These are phyloP conservation scores for Malus hybrid DNA, from an alignment of 331 rosid species.

Conservation along the genomic window DNA sequence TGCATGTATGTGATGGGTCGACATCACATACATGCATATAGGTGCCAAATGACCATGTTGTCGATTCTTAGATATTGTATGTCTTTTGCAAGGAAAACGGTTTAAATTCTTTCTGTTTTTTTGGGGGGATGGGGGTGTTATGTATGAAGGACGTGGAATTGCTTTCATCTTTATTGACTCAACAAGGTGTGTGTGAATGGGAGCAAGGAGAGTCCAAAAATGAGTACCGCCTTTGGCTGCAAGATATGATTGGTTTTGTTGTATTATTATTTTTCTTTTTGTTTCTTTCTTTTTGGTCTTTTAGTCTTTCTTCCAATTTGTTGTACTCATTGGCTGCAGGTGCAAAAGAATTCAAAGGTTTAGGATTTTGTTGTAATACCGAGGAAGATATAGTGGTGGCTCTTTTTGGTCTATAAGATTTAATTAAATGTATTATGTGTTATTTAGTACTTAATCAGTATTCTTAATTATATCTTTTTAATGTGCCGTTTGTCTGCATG, in stretches of 20 bases:
- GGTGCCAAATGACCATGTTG: not conserved
- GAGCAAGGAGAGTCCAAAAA: constrained; percentile 36
- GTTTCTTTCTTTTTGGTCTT: constrained; percentile 16
- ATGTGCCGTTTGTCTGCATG: not conserved
- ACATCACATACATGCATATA: not conserved
- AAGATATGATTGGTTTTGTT: constrained; percentile 11
- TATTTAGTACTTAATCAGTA: not conserved
- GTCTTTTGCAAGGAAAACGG: not conserved
- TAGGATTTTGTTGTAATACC: constrained; percentile 56
- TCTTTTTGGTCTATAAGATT: constrained; percentile 14
- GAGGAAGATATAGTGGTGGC: constrained; percentile 46
- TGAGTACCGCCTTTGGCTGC: constrained; percentile 29
- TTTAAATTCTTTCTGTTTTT: not conserved
- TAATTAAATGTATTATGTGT: constrained; percentile 5
- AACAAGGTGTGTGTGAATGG: constrained; percentile 46
- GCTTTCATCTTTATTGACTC: constrained; percentile 23
- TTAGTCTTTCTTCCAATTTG: constrained; percentile 7
- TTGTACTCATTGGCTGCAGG: constrained; percentile 15
- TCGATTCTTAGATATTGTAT: too few species aligned
- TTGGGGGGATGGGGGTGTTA: not conserved
- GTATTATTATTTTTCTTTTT: too few species aligned
- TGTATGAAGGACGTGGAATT: constrained; percentile 19
- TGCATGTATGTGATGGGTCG: not conserved
- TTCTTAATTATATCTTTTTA: not conserved
- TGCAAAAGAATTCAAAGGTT: constrained; percentile 34